A percentile compares a stretch with the other conserved stretches of the same genome.
Conservation (phyloP, 1,284 basidiomycete species). For the Tetrapyrgos nigripes region DNA sequence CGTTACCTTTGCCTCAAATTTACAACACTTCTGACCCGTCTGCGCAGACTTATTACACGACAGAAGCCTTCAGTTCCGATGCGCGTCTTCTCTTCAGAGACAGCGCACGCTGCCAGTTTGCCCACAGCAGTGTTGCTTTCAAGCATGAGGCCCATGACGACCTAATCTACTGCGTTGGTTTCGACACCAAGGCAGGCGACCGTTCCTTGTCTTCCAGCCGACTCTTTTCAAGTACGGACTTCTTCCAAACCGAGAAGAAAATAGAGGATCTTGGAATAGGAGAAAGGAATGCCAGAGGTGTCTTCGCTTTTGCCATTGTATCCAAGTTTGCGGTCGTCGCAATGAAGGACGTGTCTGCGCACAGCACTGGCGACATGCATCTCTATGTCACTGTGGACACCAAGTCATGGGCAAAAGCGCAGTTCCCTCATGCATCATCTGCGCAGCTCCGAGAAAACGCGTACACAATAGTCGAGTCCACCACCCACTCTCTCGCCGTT, state of each 20-base stretch:
- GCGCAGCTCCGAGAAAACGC: slow-evolving; percentile 86
- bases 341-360: slow-evolving; percentile 65
- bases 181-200: slow-evolving; percentile 63
- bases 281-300: slow-evolving; percentile 83
- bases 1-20: slow-evolving; percentile 18
- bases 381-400: slow-evolving; percentile 88
- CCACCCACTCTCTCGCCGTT: slow-evolving; percentile 90
- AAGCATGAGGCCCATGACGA: slow-evolving; percentile 74
- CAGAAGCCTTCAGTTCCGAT: slow-evolving; percentile 74
- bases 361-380: slow-evolving; percentile 72
- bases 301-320: slow-evolving; percentile 89
- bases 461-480: slow-evolving; percentile 96
- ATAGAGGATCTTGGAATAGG: slow-evolving; percentile 87
- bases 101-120: slow-evolving; percentile 84
- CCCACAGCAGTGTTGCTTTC: slow-evolving; percentile 82
- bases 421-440: slow-evolving; percentile 86
- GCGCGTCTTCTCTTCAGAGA: slow-evolving; percentile 69
- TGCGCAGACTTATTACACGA: slow-evolving; percentile 83
- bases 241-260: slow-evolving; percentile 68
- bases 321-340: slow-evolving; percentile 92
- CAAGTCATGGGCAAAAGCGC: slow-evolving; percentile 80
- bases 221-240: slow-evolving; percentile 84
- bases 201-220: slow-evolving; percentile 59
- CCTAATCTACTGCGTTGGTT: slow-evolving; percentile 88
- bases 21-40: slow-evolving; percentile 3